Evolutionary conservation across 164 flowering plant species (phyloP), one percentile per base, ranked within the genome.

Genomic region (Aristolochia californica): DNA sequence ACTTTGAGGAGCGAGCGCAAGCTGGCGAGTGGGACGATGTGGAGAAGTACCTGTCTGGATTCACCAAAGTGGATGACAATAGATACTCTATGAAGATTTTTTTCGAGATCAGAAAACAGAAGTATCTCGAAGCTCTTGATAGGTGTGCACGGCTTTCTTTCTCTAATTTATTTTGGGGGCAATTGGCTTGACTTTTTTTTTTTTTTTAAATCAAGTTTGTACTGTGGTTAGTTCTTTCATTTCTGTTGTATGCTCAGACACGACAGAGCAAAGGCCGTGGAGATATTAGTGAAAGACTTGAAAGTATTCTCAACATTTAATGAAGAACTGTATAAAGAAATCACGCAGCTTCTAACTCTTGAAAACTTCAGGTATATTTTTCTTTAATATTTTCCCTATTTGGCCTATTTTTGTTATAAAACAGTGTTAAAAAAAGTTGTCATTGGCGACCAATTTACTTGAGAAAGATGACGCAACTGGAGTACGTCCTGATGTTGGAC

Each of bases 21-120:
- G 88, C 87, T 12, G 97, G 97, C 25, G 94, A 88, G 55, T 88
- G 97, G 97, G 91, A 84, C 5, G 91, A 88, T 60, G 91, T 86
- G 48, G 97, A 86, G 73, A 86, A 74, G 60, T 88, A 88, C 66
- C 76, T 88, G 21, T 74, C 91, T 4, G 96, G 91, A 20, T 87
- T 77, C 70, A 88, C 89, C 5, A 88, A 85, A 62, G 96, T 83
- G 27, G 93, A 88, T 43, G 93, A 88, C 57, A 85, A 88, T 54
- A 60, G 90, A 63, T 83, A 85, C 69, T 83, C 96, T 0, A 88
- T 82, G 89, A 88, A 88, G 78, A 85, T 88, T 18, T 88, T 85
- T 50, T 88, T 85, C 62, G 96, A 83, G 51, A 88, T 88, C 45
- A 76, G 94, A 65, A 88, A 86, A 72, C 97, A 88, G 68, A 88